Evolutionary conservation across 1,284 basidiomycete species (phyloP), one percentile per base, ranked within the genome.

Genomic region (Papiliotrema nemorosa): DNA sequence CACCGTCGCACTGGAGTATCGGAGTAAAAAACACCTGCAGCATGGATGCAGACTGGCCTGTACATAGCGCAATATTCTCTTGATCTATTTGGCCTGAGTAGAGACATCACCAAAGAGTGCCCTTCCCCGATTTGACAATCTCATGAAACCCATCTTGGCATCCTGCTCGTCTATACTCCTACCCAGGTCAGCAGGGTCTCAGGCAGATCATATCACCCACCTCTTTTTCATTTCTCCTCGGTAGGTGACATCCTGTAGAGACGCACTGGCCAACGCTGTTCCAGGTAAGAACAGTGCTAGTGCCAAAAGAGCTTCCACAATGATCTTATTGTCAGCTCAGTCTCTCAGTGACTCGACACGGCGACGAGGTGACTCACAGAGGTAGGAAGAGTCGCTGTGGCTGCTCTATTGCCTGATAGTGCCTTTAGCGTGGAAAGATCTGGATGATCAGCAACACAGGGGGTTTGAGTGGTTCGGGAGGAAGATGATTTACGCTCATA

Each of bases 391-490:
- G 53, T 21, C 0, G 46, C 48, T 7, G 59, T 52, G 1, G 65
- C 58, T 36, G 39, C 40, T 35, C 31, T 26, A n/a, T 21, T 20
- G 21, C 60, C 55, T 2, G 67, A 64, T 9, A 75, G 55, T 0
- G 72, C 70, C 53, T 75, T 75, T 37, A 74, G 50, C 0, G 69
- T 72, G 9, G 71, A 73, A 24, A 75, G 58, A 50, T 73, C 73
- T 74, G 54, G 20, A 40, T 16, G 20, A 24, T 48, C 25, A 47
- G 44, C 13, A 20, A 4, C 16, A 39, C 46, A 41, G 22, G 29
- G 2, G n/a, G 26, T 29, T 3, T 2, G 10, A 22, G 21, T 13
- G 18, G 47, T 39, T 13, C 21, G 36, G 18, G 9, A 7, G 2
- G 21, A 12, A n/a, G 38, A 22, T 7, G 29, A 63, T 70, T 50